Evolutionary conservation across 805 yeast species (phyloP), one percentile per base, ranked within the genome.

Genomic region (Wickerhamiella sorbophila): DNA sequence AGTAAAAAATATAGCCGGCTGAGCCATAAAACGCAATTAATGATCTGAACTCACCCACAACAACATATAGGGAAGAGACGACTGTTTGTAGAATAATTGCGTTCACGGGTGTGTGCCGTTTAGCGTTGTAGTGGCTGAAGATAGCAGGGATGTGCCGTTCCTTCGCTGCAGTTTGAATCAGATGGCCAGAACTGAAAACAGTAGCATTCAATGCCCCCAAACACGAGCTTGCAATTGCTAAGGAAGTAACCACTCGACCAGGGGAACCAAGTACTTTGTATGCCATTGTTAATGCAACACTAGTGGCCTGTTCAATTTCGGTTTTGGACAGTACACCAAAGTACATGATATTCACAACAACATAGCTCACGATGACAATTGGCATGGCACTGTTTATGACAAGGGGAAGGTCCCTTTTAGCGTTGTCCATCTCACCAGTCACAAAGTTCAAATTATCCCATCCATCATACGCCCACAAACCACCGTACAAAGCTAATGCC

Each of bases 261-360:
- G 44, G 35, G 3, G 45, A 24, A 4, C 64, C 63, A 15, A 56
- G 41, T 3, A 60, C 51, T 26, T 47, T 45, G 3, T 49, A 40
- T 21, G 62, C 63, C 31, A 65, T 51, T 4, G 58, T 49, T 29
- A 64, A 44, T 4, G 65, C 64, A 3, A 64, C 64, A 1, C 66
- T 59, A 12, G 59, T 52, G 3, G 65, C 51, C 3, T 47, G 38
- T 18, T 53, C 51, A 10, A 64, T 47, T 34, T 68, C 75, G 4
- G 75, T 79, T 46, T 71, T 69, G 43, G 87, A 82, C 33, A 86
- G 83, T 38, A 84, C 88, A 3, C 85, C 86, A 56, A 75, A 64
- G 48, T 64, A 64, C 4, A 65, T 57, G 14, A 56, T 19, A 43
- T 64, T 65, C 14, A 64, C 62, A 16, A 56, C 42, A 17, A 62